Conservation (phyloP, 1,284 basidiomycete genomes). For the Veloporphyrellus conicus region DNA sequence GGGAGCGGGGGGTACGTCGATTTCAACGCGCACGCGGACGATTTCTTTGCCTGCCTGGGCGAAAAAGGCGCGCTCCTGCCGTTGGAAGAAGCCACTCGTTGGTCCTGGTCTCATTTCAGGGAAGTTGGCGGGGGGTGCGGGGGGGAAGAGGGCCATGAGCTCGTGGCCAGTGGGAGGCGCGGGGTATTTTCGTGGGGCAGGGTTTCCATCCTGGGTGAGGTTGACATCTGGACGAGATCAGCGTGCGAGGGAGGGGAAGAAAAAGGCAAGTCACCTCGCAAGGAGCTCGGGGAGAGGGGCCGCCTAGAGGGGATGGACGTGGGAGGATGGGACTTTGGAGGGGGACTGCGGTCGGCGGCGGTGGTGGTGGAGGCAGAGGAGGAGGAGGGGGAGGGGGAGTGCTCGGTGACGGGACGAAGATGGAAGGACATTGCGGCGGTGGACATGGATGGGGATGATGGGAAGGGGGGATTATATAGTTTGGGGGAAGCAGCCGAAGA, state of each 20-base stretch:
- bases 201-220: conserved; percentile 46
- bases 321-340: conserved; percentile 15
- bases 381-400: conserved; percentile 28
- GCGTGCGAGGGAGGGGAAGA: background rate
- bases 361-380: conserved; percentile 27
- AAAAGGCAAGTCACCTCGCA: conserved; percentile 43
- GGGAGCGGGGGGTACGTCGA: conserved; percentile 39
- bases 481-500: no score
- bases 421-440: conserved; percentile 43
- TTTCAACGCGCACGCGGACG: conserved; percentile 63
- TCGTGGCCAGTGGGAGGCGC: conserved; percentile 73
- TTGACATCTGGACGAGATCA: conserved; percentile 49
- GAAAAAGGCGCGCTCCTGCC: conserved; percentile 71
- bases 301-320: conserved; percentile 19
- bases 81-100: conserved; percentile 64
- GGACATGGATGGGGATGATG: background rate
- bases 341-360: conserved; percentile 26
- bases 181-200: conserved; percentile 53
- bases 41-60: conserved; percentile 70
- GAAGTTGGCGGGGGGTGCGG: conserved; percentile 53
- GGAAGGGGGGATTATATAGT: conserved; percentile 22
- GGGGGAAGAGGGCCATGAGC: conserved; percentile 74
- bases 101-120: conserved; percentile 52
- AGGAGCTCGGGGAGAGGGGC: conserved; percentile 47
- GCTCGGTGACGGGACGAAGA: conserved; percentile 43